Percentiles rank a stretch among this genome's conserved stretches.
phyloP scores from a whole-genome alignment of 1,284 basidiomycete genomes.

The Pulveroboletus sp. region DNA sequence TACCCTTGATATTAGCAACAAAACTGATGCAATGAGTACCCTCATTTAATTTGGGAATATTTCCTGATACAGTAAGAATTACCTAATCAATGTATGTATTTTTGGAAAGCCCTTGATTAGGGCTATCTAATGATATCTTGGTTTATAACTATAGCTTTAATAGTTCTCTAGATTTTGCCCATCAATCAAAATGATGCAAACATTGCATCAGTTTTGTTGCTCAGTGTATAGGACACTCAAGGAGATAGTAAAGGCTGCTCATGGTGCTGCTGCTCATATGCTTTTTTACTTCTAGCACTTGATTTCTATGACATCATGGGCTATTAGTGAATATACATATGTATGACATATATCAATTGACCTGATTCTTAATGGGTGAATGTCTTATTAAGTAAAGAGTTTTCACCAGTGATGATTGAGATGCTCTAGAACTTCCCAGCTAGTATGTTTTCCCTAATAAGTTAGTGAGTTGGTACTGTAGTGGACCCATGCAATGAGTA shows the following conservation, averaged over 20 bases:
- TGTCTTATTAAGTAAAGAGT: slow-evolving; percentile 2
- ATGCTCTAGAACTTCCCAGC: slow-evolving; percentile 9
- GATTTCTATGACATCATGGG: slow-evolving; percentile 2
- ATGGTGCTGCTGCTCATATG: background rate
- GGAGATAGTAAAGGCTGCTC: background rate
- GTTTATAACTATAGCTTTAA: no score
- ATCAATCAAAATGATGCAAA: no score
- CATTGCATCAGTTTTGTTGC: no score
- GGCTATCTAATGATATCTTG: no score
- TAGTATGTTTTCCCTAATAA: background rate
- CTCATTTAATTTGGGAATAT: no score
- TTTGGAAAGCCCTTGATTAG: no score
- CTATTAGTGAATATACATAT: background rate
- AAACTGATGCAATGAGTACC: no score
- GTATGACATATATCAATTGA: background rate
- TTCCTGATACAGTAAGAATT: no score
- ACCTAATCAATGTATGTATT: no score
- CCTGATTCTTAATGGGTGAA: background rate
- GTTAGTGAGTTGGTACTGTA: background rate
- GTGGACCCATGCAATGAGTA: background rate
- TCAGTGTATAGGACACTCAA: background rate
- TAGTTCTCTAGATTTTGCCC: no score
- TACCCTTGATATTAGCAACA: no score
- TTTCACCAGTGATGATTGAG: slow-evolving; percentile 6
- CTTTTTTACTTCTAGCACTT: slow-evolving; percentile 5